Base-by-base conservation (phyloP, 139 green algal species). In the Trebouxia sp. region DNA sequence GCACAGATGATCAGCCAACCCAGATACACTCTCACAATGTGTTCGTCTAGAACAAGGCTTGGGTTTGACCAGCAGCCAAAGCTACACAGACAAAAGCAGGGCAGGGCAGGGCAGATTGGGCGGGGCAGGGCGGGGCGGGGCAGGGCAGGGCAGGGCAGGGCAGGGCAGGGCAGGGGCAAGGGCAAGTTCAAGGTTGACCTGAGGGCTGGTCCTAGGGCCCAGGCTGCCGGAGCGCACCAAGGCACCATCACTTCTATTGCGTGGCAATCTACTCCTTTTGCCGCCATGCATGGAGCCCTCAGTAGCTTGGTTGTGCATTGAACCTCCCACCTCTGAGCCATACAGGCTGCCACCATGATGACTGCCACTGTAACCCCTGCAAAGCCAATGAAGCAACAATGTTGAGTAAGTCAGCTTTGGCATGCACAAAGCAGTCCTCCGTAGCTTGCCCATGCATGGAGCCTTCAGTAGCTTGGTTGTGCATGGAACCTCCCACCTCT, bases 201-300 rank as follows among this genome's bases (percentile, higher is more conserved):
- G 11, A 28, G 35, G 35, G 3, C 20, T 42, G 37, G n/a, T 42
- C 32, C 62, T 72, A 11, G n/a, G 24, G 35, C 62, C 62, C 32
- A 72, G 20, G 62, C 62, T 72, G 26, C 37, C 32, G 1, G 32
- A 22, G 12, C 35, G 32, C n/a, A 45, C 62, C 62, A 72, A 35
- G 43, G 62, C 62, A 22, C 62, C 62, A 42, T 72, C 62, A 35
- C 62, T 72, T 32, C 20, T 12, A 35, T 72, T 72, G 26, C 62
- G 42, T 12, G 62, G 62, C 62, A 72, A 12, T 32, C 62, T 72
- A 32, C 43, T 72, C 62, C 43, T 72, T 35, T 45, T 72, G n/a
- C n/a, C n/a, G n/a, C n/a, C n/a, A 30, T 72, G 62, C 32, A 43
- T 45, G 15, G 62, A 72, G 35, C 62, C 35, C 20, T 35, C 62